Base-by-base conservation (phyloP, 345 rosid species). In the Pseudoturritis turrita region DNA sequence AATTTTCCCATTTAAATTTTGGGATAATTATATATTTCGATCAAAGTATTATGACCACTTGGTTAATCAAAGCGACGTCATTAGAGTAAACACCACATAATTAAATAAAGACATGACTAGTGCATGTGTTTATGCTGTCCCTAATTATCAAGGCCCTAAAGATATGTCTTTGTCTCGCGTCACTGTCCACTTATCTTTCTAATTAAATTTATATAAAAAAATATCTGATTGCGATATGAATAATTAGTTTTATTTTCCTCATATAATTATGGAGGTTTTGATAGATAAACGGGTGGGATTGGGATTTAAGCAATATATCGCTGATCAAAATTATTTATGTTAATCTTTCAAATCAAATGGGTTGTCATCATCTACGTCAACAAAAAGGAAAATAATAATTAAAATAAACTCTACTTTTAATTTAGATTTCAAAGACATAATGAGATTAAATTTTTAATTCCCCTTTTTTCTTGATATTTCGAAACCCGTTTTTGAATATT, bases 111-210 rank as follows among this genome's bases (percentile, higher is more conserved):
- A 79, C 63, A 65, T 55, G 69, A 75, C 58, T 59, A 59, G 68
- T 75, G 72, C 76, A 77, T 77, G 68, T 77, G 80, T 71, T 70
- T 70, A 71, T 70, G 67, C 60, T 77, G 76, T 77, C 80, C 10
- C 72, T 71, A 65, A 77, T 65, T 77, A 77, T 56, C 39, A 57
- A 64, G 29, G 26, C 54, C 76, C 39, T 49, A 29, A 56, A 55
- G 72, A 77, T 71, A 28, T 57, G 80, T 77, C 76, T 64, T 41
- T 71, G 62, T 71, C 72, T 64, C 49, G 17, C n/a, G 72, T 71
- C 80, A 71, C 14, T 64, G 76, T 64, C 68, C 67, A 64, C 71
- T 77, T 77, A 62, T 70, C 70, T 76, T 55, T 69, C 65, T 62
- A 29, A 64, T 70, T 70, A 55, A 19, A 1, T 9, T 47, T 40